Base-by-base conservation (phyloP, 768 basidiomycete genomes). In the Hericium coralloides region DNA sequence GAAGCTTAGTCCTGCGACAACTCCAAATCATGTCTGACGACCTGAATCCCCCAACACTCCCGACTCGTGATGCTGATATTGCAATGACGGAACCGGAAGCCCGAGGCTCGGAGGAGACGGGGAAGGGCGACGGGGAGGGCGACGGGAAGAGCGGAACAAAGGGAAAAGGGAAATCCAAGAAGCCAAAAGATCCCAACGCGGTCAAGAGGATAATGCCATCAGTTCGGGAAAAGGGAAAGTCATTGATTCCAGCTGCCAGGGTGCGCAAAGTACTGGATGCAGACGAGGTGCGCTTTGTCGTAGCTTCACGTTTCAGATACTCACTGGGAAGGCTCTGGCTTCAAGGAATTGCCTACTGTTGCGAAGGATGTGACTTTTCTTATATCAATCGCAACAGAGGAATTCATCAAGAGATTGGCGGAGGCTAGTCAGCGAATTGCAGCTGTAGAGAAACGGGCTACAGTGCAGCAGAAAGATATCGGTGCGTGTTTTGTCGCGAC, bases 231-330 rank as follows among this genome's bases (percentile, higher is more conserved):
- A 70, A 73, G 2, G 92, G 92, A 37, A 92, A 84, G 64, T 84
- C 90, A 1, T 59, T 87, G 20, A 71, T 93, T 49, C 92, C 92
- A 0, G 76, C 89, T 53, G 74, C 87, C 2, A 79, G 89, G 58
- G 86, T 95, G 41, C 91, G 92, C 68, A 84, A 77, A 71, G 90
- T 94, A 50, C 76, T 92, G 61, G 93, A 90, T 65, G 91, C 87
- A 6, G 92, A 95, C 70, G 87, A 86, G 76, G 92, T 81, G 55
- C 57, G 72, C 68, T 7, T 39, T 38, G 39, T 38, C 26, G 50
- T 17, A 15, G 26, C 37, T 50, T 18, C 31, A 12, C 52, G 43
- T 31, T 9, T 18, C 14, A 36, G 18, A 15, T 31, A 8, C 20
- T 25, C 18, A 36, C n/a, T 23, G 9, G 23, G 38, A 36, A 58